Evolutionary conservation across 192 early-diverging fungal genomes (phyloP).

Genomic region (Backusella luteola): DNA sequence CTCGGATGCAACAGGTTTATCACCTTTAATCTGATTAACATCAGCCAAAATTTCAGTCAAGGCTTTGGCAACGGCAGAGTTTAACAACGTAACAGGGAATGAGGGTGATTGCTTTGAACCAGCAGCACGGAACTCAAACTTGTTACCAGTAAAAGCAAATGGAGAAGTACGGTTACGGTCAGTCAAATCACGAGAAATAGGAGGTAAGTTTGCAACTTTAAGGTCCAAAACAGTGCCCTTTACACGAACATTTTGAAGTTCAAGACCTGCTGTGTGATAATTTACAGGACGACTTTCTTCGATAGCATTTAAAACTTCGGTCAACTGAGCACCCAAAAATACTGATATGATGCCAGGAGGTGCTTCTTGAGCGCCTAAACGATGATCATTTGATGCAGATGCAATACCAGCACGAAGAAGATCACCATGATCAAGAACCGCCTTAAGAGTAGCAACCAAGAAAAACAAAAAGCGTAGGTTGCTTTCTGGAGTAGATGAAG

Average conservation of each 20-base stretch:
- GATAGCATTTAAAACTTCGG: constrained; percentile 89
- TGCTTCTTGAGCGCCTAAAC: constrained; percentile 97
- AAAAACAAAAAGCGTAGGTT: constrained; percentile 97
- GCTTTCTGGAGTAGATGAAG: constrained; percentile 90
- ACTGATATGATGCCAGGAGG: constrained; percentile 96
- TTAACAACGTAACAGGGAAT: constrained; percentile 91
- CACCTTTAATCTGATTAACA: constrained; percentile 77
- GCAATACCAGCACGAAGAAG: constrained; percentile 90
- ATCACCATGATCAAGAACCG: constrained; percentile 86
- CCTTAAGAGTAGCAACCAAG: constrained; percentile 88
- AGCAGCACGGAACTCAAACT: constrained; percentile 99
- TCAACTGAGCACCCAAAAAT: constrained; percentile 96
- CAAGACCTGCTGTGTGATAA: constrained; percentile 70
- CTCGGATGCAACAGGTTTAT: constrained; percentile 70
- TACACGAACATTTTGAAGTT: constrained; percentile 89
- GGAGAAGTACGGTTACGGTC: constrained; percentile 99
- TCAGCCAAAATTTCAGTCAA: constrained; percentile 70
- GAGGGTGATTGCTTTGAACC: constrained; percentile 97
- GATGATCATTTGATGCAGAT: constrained; percentile 95
- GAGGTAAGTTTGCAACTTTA: constrained; percentile 91
- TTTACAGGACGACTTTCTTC: constrained; percentile 85
- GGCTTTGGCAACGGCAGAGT: constrained; percentile 89
- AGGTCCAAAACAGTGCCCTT: constrained; percentile 95
- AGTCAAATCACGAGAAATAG: constrained; percentile 92
- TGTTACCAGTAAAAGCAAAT: constrained; percentile 99